Percentiles rank a stretch among this genome's conserved stretches.
Evolutionary conservation across 208 protist genomes (phyloP).

Genomic region (Phytomonas sp.): DNA sequence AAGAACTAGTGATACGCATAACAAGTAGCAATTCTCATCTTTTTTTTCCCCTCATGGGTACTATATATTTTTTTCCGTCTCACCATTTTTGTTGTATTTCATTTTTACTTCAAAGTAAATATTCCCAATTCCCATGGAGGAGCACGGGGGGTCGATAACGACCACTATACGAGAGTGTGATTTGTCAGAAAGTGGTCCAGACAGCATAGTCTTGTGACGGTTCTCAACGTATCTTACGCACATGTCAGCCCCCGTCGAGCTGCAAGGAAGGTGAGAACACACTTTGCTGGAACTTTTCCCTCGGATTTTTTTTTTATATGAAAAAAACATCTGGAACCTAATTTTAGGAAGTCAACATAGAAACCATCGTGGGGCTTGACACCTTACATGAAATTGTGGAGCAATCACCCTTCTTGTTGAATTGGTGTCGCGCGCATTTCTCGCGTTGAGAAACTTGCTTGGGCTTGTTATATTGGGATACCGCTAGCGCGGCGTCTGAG

Average conservation of each 20-base stretch:
- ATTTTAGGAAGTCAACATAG: not conserved
- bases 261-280: not conserved
- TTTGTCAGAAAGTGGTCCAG: not conserved
- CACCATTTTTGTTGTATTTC: constrained; percentile 6
- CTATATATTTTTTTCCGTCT: not conserved
- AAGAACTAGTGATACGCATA: constrained; percentile 5
- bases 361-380: not conserved
- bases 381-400: not conserved
- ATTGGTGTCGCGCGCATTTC: not conserved
- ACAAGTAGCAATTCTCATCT: not conserved
- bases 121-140: constrained; percentile 1
- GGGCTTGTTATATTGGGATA: not conserved
- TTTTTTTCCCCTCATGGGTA: not conserved
- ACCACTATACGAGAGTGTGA: not conserved
- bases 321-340: not conserved
- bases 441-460: not conserved
- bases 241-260: not conserved
- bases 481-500: not conserved
- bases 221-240: not conserved
- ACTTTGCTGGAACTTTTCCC: not conserved
- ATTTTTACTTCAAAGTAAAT: constrained; percentile 3
- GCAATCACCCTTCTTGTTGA: not conserved
- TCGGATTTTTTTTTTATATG: not conserved
- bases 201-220: not conserved
- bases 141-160: no score